A percentile compares a stretch with the other conserved stretches of the same genome.
These are phyloP conservation scores for Sarcodon sp. DNA, from an alignment of 768 basidiomycete species.

Conservation along the genomic window DNA sequence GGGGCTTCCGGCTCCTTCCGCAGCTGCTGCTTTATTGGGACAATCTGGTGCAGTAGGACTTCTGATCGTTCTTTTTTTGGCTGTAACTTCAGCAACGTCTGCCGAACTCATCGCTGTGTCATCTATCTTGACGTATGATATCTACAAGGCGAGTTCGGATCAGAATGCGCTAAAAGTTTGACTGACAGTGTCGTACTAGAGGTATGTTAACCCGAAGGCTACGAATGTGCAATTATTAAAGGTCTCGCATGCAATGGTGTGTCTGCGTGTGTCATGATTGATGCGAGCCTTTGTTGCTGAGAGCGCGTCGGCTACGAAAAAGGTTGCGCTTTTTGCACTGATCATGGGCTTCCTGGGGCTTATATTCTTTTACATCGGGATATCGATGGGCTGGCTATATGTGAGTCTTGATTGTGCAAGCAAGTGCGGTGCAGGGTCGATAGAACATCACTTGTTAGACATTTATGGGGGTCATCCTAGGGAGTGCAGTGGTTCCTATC, in stretches of 20 bases:
- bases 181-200: constrained; percentile 19
- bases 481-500: constrained; percentile 79
- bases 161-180: background rate
- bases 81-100: constrained; percentile 74
- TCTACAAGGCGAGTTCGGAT: constrained; percentile 47
- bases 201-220: constrained; percentile 73
- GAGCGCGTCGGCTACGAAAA: background rate
- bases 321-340: constrained; percentile 61
- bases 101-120: constrained; percentile 92
- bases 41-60: constrained; percentile 68
- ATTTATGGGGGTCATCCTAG: constrained; percentile 81
- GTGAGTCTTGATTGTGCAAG: constrained; percentile 25
- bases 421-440: background rate
- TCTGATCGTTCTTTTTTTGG: constrained; percentile 74
- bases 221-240: constrained; percentile 60
- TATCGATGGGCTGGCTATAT: constrained; percentile 91
- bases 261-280: constrained; percentile 6
- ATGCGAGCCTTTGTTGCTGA: background rate
- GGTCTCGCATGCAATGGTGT: constrained; percentile 55
- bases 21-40: constrained; percentile 72
- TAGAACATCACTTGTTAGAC: constrained; percentile 28
- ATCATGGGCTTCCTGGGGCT: constrained; percentile 75
- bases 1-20: constrained; percentile 79
- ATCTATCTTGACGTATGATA: constrained; percentile 70
- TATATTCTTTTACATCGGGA: constrained; percentile 83